Conservation (phyloP, 805 yeast species). For the Metschnikowia rubicola region DNA sequence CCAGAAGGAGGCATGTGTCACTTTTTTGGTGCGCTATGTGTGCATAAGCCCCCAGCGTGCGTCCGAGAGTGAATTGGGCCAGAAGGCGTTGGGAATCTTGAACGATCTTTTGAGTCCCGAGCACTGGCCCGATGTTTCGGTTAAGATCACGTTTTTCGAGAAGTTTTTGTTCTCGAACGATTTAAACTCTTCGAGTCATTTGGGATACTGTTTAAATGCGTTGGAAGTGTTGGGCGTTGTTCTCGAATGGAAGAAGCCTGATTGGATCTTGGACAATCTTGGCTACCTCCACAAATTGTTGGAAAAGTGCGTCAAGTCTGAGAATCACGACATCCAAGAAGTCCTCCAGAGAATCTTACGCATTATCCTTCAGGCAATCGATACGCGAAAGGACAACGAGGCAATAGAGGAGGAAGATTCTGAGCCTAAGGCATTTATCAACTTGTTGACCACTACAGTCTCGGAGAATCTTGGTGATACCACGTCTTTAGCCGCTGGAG, state of each 20-base stretch:
- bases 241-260: slow-evolving; percentile 67
- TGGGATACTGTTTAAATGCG: slow-evolving; percentile 85
- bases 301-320: slow-evolving; percentile 77
- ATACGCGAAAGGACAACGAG: slow-evolving; percentile 36
- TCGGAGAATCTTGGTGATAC: slow-evolving; percentile 75
- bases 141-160: slow-evolving; percentile 83
- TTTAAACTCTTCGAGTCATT: slow-evolving; percentile 58
- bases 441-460: slow-evolving; percentile 60
- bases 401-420: slow-evolving; percentile 53
- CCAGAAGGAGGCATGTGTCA: slow-evolving; percentile 85
- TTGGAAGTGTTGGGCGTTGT: slow-evolving; percentile 84
- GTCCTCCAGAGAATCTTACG: slow-evolving; percentile 72
- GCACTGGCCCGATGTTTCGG: slow-evolving; percentile 87
- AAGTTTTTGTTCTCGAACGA: slow-evolving; percentile 80
- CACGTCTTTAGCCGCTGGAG: slow-evolving; percentile 83
- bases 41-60: slow-evolving; percentile 85
- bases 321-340: slow-evolving; percentile 83
- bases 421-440: slow-evolving; percentile 59
- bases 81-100: slow-evolving; percentile 74
- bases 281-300: slow-evolving; percentile 66
- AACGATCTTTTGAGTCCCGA: slow-evolving; percentile 67
- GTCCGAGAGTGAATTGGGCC: slow-evolving; percentile 77
- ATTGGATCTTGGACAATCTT: slow-evolving; percentile 76
- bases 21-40: slow-evolving; percentile 81
- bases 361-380: slow-evolving; percentile 65